phyloP scores from a whole-genome alignment of 495 filamentous ascomycete genomes.

The Acidiella bohemica region DNA sequence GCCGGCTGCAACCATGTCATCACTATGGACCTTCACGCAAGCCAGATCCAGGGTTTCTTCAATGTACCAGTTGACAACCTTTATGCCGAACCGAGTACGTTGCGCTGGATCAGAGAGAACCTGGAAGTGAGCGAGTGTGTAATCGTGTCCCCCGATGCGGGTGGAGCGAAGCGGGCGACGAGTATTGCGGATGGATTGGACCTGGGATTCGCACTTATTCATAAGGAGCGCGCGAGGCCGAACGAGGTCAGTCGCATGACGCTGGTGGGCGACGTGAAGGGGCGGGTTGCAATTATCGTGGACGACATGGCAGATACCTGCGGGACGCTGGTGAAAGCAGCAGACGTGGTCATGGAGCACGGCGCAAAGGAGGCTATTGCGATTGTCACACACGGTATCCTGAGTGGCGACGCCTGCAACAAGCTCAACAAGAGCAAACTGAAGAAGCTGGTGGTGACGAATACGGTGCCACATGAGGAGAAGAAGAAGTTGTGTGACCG shows the following conservation, averaged over 20 bases:
- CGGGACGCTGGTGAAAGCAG: slow-evolving; percentile 85
- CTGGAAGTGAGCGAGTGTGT: slow-evolving; percentile 71
- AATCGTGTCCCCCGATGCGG: slow-evolving; percentile 92
- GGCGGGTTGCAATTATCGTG: slow-evolving; percentile 50
- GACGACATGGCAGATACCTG: slow-evolving; percentile 88
- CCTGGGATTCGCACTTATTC: slow-evolving; percentile 92
- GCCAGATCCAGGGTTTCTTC: slow-evolving; percentile 87
- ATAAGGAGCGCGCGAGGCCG: slow-evolving; percentile 90
- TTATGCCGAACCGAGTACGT: slow-evolving; percentile 86
- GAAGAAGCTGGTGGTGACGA: slow-evolving; percentile 76
- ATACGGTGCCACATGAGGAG: slow-evolving; percentile 83
- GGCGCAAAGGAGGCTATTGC: slow-evolving; percentile 79
- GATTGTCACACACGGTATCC: slow-evolving; percentile 90
- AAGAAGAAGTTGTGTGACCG: slow-evolving; percentile 67
- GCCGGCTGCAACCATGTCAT: slow-evolving; percentile 54
- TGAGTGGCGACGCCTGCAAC: slow-evolving; percentile 83
- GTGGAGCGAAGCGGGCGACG: slow-evolving; percentile 93
- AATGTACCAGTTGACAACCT: slow-evolving; percentile 96
- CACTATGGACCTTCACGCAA: slow-evolving; percentile 49
- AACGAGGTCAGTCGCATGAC: slow-evolving; percentile 97
- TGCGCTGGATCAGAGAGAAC: slow-evolving; percentile 84
- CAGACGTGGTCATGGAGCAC: slow-evolving; percentile 79
- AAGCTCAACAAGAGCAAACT: slow-evolving; percentile 73
- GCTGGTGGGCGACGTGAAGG: slow-evolving; percentile 50
- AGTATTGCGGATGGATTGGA: slow-evolving; percentile 90